Percentiles rank a stretch among this genome's conserved stretches.
phyloP scores from a whole-genome alignment of 2,329 filamentous ascomycete species.

The Didymella glomerata region DNA sequence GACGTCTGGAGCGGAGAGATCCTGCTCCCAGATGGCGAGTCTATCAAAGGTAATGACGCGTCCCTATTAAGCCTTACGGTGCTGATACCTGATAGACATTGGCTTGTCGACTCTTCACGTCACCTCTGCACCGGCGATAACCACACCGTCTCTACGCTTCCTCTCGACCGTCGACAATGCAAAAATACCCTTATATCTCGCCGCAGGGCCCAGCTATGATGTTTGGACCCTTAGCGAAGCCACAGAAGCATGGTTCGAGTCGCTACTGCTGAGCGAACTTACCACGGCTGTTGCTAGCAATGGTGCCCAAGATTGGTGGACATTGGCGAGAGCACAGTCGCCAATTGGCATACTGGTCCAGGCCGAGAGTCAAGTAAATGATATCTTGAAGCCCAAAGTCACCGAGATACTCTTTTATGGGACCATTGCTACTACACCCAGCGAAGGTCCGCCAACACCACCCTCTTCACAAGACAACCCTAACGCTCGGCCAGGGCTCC shows the following conservation, averaged over 20 bases:
- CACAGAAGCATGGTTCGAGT: conserved; percentile 54
- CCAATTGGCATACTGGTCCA: conserved; percentile 52
- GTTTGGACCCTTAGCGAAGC: conserved; percentile 48
- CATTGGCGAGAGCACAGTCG: conserved; percentile 47
- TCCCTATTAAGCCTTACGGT: not conserved
- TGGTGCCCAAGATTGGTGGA: conserved; percentile 48
- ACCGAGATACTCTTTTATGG: conserved; percentile 60
- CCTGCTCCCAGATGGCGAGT: conserved; percentile 36
- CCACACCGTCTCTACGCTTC: conserved; percentile 41
- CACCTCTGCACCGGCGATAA: conserved; percentile 29
- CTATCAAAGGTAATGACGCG: conserved; percentile 35
- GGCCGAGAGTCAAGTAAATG: conserved; percentile 26
- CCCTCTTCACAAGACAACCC: conserved; percentile 34
- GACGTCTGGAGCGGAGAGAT: conserved; percentile 50
- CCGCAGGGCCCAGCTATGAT: conserved; percentile 49
- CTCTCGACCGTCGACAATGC: conserved; percentile 52
- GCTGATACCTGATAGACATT: conserved; percentile 34
- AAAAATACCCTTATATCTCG: conserved; percentile 53
- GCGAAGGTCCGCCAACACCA: conserved; percentile 42
- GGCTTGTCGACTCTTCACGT: conserved; percentile 36
- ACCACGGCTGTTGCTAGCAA: conserved; percentile 1
- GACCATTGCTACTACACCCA: conserved; percentile 34
- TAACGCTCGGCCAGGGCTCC: conserved; percentile 13
- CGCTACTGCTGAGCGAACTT: conserved; percentile 42
- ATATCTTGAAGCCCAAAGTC: conserved; percentile 27